Evolutionary conservation across 2,329 filamentous ascomycete genomes (phyloP).

Genomic region (Didymella glomerata): DNA sequence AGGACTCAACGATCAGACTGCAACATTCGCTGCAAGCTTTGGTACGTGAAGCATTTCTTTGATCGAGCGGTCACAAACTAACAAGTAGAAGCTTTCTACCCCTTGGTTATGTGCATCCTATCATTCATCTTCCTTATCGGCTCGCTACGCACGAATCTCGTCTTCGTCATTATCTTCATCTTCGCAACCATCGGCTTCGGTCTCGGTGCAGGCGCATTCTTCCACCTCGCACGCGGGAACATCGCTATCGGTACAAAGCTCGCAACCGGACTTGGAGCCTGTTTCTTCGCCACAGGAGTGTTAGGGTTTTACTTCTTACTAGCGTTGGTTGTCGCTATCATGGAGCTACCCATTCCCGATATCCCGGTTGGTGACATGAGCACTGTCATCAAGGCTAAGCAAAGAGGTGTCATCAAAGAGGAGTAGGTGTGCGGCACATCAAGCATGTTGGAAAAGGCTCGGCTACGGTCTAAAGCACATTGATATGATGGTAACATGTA

Average conservation of each 20-base stretch:
- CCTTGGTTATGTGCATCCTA: slow-evolving; percentile 24
- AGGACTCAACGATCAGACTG: slow-evolving; percentile 21
- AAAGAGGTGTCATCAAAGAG: slow-evolving; percentile 20
- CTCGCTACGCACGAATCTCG: slow-evolving; percentile 26
- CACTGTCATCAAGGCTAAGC: slow-evolving; percentile 23
- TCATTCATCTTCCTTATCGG: slow-evolving; percentile 30
- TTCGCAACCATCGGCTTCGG: slow-evolving; percentile 29
- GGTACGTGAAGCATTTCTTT: slow-evolving; percentile 9
- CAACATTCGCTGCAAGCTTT: slow-evolving; percentile 23
- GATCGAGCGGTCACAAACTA: not conserved
- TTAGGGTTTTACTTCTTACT: slow-evolving; percentile 28
- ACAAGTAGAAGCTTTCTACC: slow-evolving; percentile 25
- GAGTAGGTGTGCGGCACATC: slow-evolving; percentile 5
- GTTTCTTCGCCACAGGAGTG: slow-evolving; percentile 26
- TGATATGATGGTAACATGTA: not conserved
- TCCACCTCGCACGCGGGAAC: slow-evolving; percentile 23
- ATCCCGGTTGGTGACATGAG: slow-evolving; percentile 26
- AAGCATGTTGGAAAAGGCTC: not conserved
- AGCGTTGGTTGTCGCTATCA: slow-evolving; percentile 25
- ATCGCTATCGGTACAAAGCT: slow-evolving; percentile 13
- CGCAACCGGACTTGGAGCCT: slow-evolving; percentile 22
- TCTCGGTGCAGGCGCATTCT: slow-evolving; percentile 27
- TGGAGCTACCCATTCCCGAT: slow-evolving; percentile 28
- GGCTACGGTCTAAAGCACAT: not conserved
- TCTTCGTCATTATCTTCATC: slow-evolving; percentile 29